A percentile compares a stretch with the other conserved stretches of the same genome.
These are phyloP conservation scores for Wallacemonas collosoma DNA, from an alignment of 208 protist species.

Conservation along the genomic window DNA sequence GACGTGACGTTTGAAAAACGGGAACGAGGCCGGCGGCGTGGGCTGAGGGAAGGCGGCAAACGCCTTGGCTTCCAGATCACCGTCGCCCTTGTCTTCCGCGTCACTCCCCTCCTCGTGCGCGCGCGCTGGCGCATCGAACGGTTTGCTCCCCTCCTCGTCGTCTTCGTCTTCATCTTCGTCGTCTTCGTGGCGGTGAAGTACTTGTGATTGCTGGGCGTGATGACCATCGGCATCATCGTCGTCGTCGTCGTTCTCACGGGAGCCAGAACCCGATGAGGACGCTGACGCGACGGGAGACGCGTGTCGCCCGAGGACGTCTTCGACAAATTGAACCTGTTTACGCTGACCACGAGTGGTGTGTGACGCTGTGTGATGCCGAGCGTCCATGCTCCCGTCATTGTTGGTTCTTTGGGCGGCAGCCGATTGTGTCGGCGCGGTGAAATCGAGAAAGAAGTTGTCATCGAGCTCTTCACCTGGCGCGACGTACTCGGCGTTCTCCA, in stretches of 20 bases:
- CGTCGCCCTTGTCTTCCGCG: conserved; percentile 7
- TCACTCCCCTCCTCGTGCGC: too few species aligned
- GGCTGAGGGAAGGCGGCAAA: conserved; percentile 24
- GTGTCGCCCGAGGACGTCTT: background rate
- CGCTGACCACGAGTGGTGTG: background rate
- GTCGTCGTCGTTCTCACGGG: conserved; percentile 9
- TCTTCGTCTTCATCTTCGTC: conserved; percentile 14
- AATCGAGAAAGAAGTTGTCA: conserved; percentile 37
- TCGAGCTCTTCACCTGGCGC: conserved; percentile 22
- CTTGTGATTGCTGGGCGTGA: conserved; percentile 42
- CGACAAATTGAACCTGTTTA: conserved; percentile 6
- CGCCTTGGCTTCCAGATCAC: conserved; percentile 13
- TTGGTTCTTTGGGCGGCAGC: background rate
- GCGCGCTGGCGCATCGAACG: too few species aligned
- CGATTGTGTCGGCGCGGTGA: conserved; percentile 9
- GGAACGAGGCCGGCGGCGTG: conserved; percentile 18
- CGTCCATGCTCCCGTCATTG: background rate
- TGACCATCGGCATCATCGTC: conserved; percentile 18
- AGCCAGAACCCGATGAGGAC: background rate
- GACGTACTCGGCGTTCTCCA: conserved; percentile 10
- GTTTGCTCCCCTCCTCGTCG: conserved; percentile 19
- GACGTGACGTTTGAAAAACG: conserved; percentile 13
- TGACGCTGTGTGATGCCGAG: background rate
- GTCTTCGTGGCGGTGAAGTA: conserved; percentile 17
- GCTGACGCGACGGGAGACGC: background rate